Evolutionary conservation across 164 flowering plant species (phyloP).

Genomic region (Vitis rotundifolia): DNA sequence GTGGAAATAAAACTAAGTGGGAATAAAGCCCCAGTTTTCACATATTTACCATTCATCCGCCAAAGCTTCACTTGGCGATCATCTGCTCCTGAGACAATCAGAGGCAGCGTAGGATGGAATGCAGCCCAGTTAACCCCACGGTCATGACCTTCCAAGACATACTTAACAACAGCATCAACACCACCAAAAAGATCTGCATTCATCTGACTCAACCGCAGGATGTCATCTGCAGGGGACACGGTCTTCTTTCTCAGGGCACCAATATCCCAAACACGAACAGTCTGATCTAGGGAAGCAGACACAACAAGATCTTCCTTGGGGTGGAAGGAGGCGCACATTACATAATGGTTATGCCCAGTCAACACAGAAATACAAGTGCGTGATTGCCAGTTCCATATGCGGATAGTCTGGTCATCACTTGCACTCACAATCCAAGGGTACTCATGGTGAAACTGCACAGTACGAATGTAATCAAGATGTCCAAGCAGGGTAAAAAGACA

Average conservation of each 20-base stretch:
- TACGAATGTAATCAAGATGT: constrained; percentile 27
- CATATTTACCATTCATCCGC: constrained; percentile 88
- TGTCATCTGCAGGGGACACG: constrained; percentile 85
- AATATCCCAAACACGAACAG: constrained; percentile 95
- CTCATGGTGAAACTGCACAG: constrained; percentile 48
- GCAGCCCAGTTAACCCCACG: constrained; percentile 96
- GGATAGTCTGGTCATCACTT: constrained; percentile 87
- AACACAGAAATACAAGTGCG: constrained; percentile 78
- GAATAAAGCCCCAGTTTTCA: background rate
- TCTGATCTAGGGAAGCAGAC: constrained; percentile 94
- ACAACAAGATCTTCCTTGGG: constrained; percentile 93
- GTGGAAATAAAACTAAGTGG: background rate
- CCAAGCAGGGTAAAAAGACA: constrained; percentile 59
- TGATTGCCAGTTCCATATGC: constrained; percentile 99
- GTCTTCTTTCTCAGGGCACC: constrained; percentile 83
- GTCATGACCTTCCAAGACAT: constrained; percentile 87
- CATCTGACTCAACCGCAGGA: constrained; percentile 82
- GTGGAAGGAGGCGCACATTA: constrained; percentile 84
- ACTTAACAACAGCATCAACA: constrained; percentile 90
- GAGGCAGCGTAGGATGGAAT: constrained; percentile 86
- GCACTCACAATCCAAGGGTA: constrained; percentile 95
- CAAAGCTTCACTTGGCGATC: constrained; percentile 95
- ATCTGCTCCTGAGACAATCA: constrained; percentile 87
- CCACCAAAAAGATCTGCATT: constrained; percentile 93
- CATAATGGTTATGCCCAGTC: constrained; percentile 96